Conservation (phyloP, 164 flowering plant genomes). For the Aristolochia fimbriata region DNA sequence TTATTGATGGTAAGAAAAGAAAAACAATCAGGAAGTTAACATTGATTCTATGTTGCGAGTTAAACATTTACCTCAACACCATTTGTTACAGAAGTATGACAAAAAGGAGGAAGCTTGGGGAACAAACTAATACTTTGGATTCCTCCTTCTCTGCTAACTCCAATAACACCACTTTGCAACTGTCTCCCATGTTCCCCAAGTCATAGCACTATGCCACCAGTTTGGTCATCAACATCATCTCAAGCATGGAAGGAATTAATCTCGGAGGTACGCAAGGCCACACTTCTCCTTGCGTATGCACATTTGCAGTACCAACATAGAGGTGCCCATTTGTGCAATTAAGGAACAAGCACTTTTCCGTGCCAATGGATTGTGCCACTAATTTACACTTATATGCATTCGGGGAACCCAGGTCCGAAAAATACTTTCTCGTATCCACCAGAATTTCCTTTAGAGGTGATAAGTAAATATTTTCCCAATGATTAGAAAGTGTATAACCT, state of each 20-base stretch:
- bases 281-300: constrained; percentile 51
- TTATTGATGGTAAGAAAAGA: no score
- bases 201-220: constrained; percentile 85
- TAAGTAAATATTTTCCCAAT: constrained; percentile 59
- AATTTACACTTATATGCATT: constrained; percentile 35
- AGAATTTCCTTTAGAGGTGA: constrained; percentile 43
- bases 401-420: constrained; percentile 22
- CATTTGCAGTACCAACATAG: constrained; percentile 67
- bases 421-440: constrained; percentile 36
- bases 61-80: constrained; percentile 59
- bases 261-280: constrained; percentile 68
- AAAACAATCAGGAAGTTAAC: no score
- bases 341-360: constrained; percentile 59
- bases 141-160: constrained; percentile 29
- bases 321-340: constrained; percentile 65
- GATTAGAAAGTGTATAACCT: constrained; percentile 62
- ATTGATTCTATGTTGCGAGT: not conserved
- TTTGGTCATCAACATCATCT: constrained; percentile 28
- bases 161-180: constrained; percentile 55
- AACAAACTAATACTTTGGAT: constrained; percentile 46
- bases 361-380: constrained; percentile 45
- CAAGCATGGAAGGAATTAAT: constrained; percentile 35
- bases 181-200: constrained; percentile 85
- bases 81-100: constrained; percentile 64
- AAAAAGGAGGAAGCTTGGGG: constrained; percentile 57